phyloP scores from a whole-genome alignment of 805 yeast genomes.

The Candida nitratophila region DNA sequence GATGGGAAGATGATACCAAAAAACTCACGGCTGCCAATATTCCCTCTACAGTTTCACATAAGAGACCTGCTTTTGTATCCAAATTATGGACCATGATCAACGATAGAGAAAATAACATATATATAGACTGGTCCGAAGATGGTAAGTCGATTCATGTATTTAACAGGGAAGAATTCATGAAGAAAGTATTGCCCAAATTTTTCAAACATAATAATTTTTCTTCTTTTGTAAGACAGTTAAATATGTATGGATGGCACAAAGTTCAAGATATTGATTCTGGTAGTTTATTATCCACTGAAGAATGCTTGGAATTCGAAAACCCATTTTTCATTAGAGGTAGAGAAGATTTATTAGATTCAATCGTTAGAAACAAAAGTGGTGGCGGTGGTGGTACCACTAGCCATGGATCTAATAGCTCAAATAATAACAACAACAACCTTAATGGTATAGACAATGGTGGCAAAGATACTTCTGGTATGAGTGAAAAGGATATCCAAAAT shows the following conservation, averaged over 20 bases:
- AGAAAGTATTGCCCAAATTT: slow-evolving; percentile 77
- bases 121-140: slow-evolving; percentile 78
- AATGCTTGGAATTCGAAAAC: slow-evolving; percentile 83
- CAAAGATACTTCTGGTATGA: slow-evolving; percentile 16
- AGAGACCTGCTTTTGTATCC: slow-evolving; percentile 85
- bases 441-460: slow-evolving; percentile 20
- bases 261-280: slow-evolving; percentile 88
- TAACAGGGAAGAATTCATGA: slow-evolving; percentile 81
- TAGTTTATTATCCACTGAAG: slow-evolving; percentile 59
- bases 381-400: too few species aligned
- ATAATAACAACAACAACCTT: slow-evolving; percentile 27
- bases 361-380: slow-evolving; percentile 61
- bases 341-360: slow-evolving; percentile 80
- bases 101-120: slow-evolving; percentile 60
- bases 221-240: slow-evolving; percentile 89
- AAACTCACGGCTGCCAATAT: not conserved
- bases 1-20: too few species aligned
- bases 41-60: too few species aligned
- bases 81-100: slow-evolving; percentile 96
- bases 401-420: too few species aligned
- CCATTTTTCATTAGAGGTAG: slow-evolving; percentile 70
- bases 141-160: slow-evolving; percentile 82
- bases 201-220: slow-evolving; percentile 96
- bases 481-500: slow-evolving; percentile 39
- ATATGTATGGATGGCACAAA: slow-evolving; percentile 99